A percentile compares a stretch with the other conserved stretches of the same genome.
phyloP scores from a whole-genome alignment of 2,329 filamentous ascomycete species.

The Paecilomyces variotii region DNA sequence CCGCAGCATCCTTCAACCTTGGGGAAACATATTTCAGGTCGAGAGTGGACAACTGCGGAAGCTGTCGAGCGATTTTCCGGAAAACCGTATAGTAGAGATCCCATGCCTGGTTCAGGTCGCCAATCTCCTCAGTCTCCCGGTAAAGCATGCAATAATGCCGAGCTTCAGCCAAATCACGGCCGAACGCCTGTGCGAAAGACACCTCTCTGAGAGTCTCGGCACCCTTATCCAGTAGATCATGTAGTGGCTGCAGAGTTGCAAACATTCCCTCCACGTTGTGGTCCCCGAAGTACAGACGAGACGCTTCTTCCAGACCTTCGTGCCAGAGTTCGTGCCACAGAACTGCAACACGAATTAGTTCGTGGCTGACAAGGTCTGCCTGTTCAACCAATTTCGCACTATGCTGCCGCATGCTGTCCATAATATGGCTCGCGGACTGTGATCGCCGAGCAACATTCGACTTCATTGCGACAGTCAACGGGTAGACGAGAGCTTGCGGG shows the following conservation, averaged over 20 bases:
- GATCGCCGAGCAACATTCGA: conserved; percentile 79
- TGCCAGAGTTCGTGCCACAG: conserved; percentile 99
- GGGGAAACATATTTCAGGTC: conserved; percentile 97
- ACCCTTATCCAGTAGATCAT: conserved; percentile 82
- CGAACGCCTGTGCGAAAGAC: conserved; percentile 95
- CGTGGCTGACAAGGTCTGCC: conserved; percentile 88
- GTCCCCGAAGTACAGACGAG: conserved; percentile 91
- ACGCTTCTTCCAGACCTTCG: conserved; percentile 93
- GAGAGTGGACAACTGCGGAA: conserved; percentile 84
- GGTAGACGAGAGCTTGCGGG: conserved; percentile 93
- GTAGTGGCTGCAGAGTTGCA: conserved; percentile 75
- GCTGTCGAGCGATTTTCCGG: conserved; percentile 84
- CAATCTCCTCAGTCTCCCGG: conserved; percentile 77
- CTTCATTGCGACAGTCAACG: conserved; percentile 96
- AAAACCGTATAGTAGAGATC: conserved; percentile 99
- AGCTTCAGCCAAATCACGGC: conserved; percentile 87
- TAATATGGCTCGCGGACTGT: conserved; percentile 81
- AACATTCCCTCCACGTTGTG: conserved; percentile 99
- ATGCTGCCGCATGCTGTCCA: conserved; percentile 97
- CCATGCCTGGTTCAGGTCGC: conserved; percentile 96
- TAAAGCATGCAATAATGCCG: conserved; percentile 95
- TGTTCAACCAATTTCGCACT: conserved; percentile 89
- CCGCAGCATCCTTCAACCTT: conserved; percentile 73
- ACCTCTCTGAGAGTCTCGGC: conserved; percentile 92
- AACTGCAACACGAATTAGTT: conserved; percentile 93